Evolutionary conservation across 345 rosid species (phyloP), one percentile per base, ranked within the genome.

Genomic region (Syzygium aromaticum): DNA sequence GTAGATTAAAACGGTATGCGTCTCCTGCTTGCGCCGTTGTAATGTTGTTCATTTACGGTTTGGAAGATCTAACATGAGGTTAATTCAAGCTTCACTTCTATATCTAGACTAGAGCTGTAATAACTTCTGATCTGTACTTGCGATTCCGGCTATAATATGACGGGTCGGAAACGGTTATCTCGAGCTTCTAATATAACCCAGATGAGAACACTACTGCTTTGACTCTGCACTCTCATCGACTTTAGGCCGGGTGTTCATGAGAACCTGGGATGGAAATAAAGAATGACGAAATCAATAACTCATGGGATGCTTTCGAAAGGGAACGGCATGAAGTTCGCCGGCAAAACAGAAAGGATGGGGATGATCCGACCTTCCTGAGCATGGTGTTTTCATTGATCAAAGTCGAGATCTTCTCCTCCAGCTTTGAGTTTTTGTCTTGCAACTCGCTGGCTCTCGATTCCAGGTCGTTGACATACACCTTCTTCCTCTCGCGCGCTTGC

Each of bases 401-500:
- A 87, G 95, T 96, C 0, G 96, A 95, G 23, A 94, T 93, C 90
- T 90, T 95, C 92, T 95, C 96, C 77, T 94, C 95, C 22, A 96
- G 87, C 86, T 92, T 90, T n/a, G 91, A 91, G 89, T 95, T 96
- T 3, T 30, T 89, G 86, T 94, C 93, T 86, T 93, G 91, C 91
- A 96, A 87, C 64, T 93, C 94, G 6, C 86, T 88, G 86, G 93
- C 95, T 87, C 89, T 93, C 40, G 89, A 83, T 90, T 96, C 97
- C 86, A 96, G 56, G 7, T 96, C 96, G 85, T 87, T 94, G 85
- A 95, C 92, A 46, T 95, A 94, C 13, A 92, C 93, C 89, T 95
- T 95, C 92, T 94, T 95, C 92, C 98, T 94, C 88, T 95, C 98
- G 84, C 98, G 89, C 7, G 98, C 98, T 94, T 95, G 95, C 84